Evolutionary conservation across 225 moss, liverwort and hornwort genomes (phyloP).

Genomic region (Takakia lepidozioides): DNA sequence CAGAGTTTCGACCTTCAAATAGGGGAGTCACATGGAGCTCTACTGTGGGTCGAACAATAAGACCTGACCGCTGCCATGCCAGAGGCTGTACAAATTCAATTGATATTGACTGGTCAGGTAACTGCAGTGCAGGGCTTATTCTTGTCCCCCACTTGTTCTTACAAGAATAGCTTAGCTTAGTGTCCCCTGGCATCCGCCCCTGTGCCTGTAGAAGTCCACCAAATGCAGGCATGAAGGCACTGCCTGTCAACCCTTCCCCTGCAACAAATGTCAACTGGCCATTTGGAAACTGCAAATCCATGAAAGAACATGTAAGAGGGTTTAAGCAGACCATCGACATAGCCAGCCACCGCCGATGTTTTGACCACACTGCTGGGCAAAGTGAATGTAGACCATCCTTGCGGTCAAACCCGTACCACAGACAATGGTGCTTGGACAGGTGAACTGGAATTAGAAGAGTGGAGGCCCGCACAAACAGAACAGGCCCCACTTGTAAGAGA

Average conservation of each 20-base stretch:
- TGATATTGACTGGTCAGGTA: slow-evolving; percentile 53
- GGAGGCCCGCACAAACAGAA: slow-evolving; percentile 67
- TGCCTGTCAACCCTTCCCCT: slow-evolving; percentile 60
- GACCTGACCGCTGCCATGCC: slow-evolving; percentile 52
- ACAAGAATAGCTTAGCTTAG: slow-evolving; percentile 50
- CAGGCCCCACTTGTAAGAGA: slow-evolving; percentile 63
- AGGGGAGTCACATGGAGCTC: slow-evolving; percentile 58
- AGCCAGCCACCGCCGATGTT: slow-evolving; percentile 70
- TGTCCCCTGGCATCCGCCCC: slow-evolving; percentile 51
- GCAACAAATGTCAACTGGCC: slow-evolving; percentile 69
- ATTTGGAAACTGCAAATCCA: slow-evolving; percentile 73
- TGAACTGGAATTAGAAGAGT: slow-evolving; percentile 63
- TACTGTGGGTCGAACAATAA: slow-evolving; percentile 56
- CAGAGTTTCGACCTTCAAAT: slow-evolving; percentile 47
- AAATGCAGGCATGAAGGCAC: slow-evolving; percentile 46
- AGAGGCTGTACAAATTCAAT: slow-evolving; percentile 49
- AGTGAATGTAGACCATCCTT: slow-evolving; percentile 68
- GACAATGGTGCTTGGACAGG: slow-evolving; percentile 53
- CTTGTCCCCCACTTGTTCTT: slow-evolving; percentile 63
- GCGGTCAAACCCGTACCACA: slow-evolving; percentile 83
- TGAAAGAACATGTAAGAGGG: slow-evolving; percentile 59
- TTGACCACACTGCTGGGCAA: slow-evolving; percentile 74
- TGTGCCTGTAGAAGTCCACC: slow-evolving; percentile 65
- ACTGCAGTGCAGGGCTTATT: slow-evolving; percentile 34
- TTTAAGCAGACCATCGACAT: slow-evolving; percentile 78